Conservation (phyloP, 2,329 filamentous ascomycete genomes). For the Fusarium keratoplasticum region DNA sequence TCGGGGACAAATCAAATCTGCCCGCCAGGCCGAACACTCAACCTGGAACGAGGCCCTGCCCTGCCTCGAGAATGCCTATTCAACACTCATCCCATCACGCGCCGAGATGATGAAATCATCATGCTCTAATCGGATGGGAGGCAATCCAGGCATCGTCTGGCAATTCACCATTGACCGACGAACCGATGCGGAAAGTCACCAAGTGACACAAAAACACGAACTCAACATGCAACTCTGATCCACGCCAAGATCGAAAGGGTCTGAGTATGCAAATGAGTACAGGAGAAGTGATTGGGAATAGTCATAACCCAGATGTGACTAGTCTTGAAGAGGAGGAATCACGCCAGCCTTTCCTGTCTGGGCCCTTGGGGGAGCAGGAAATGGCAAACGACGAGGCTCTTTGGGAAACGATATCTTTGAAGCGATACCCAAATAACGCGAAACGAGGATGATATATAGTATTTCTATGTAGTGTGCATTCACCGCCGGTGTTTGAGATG, state of each 20-base stretch:
- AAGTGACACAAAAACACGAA: neutral
- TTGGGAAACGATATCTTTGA: neutral
- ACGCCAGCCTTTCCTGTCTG: neutral
- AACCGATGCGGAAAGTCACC: neutral
- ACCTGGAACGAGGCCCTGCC: neutral
- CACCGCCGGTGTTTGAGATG: neutral
- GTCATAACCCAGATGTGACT: neutral
- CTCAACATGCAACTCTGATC: neutral
- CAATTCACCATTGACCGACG: neutral
- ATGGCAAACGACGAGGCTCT: neutral
- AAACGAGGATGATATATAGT: constrained; percentile 9
- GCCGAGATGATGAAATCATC: neutral
- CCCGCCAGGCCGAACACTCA: neutral
- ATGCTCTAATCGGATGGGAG: neutral
- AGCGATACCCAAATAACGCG: constrained; percentile 20
- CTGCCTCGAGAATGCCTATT: neutral
- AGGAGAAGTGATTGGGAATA: neutral
- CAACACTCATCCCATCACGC: neutral
- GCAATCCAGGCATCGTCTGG: neutral
- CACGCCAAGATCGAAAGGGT: neutral
- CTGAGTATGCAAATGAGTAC: neutral
- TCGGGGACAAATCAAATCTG: neutral
- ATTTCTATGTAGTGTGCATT: constrained; percentile 3
- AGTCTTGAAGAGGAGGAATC: neutral
- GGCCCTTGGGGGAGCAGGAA: neutral